Percentiles rank a stretch among this genome's conserved stretches.
Evolutionary conservation across 2,329 filamentous ascomycete species (phyloP).

Genomic region (Elsinoe ampelina): DNA sequence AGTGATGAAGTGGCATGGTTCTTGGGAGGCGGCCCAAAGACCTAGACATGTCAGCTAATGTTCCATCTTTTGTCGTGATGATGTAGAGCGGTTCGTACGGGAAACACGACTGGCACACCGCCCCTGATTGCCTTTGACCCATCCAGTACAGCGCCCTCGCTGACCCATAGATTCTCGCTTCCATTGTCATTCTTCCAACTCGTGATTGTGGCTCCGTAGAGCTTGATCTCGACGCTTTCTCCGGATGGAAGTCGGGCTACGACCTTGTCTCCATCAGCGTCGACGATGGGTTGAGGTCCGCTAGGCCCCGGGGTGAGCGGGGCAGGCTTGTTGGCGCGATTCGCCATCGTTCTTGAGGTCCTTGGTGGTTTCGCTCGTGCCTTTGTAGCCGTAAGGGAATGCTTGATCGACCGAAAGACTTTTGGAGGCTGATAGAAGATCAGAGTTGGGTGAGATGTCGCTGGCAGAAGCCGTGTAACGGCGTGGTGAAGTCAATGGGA

Average conservation of each 20-base stretch:
- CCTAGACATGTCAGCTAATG: conserved; percentile 37
- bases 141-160: conserved; percentile 68
- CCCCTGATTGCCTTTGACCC: conserved; percentile 84
- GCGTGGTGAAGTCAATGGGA: background rate
- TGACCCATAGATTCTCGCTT: conserved; percentile 78
- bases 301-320: conserved; percentile 59
- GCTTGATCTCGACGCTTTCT: conserved; percentile 73
- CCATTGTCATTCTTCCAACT: conserved; percentile 74
- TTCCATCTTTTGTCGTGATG: background rate
- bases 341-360: conserved; percentile 51
- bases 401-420: too few relatives aligned
- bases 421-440: background rate
- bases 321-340: conserved; percentile 74
- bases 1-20: conserved; percentile 70
- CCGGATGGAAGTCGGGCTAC: conserved; percentile 75
- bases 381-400: too few relatives aligned
- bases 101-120: conserved; percentile 87
- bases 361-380: too few relatives aligned
- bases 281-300: conserved; percentile 64
- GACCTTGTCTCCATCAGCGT: conserved; percentile 61
- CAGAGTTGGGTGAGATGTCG: background rate
- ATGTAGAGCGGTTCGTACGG: conserved; percentile 48
- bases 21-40: conserved; percentile 74
- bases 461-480: background rate
- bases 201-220: conserved; percentile 86